These are phyloP conservation scores for Penicillium glabrum DNA, from an alignment of 2,329 filamentous ascomycete species.

Conservation along the genomic window DNA sequence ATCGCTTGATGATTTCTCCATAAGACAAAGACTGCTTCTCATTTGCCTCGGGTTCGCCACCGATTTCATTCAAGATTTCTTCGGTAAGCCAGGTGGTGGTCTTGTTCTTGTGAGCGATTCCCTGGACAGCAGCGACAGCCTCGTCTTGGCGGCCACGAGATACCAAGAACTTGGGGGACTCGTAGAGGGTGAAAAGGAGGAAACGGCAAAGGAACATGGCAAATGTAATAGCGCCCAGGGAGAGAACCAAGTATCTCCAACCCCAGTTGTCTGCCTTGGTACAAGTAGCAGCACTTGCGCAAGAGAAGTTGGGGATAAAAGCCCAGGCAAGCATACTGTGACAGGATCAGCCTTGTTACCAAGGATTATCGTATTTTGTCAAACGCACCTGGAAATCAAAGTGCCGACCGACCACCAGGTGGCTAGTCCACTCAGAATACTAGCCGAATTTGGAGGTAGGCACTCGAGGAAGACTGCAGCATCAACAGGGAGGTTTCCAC, in stretches of 20 bases:
- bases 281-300: slow-evolving; percentile 33
- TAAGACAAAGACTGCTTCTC: slow-evolving; percentile 42
- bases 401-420: slow-evolving; percentile 87
- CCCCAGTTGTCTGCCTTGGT: slow-evolving; percentile 58
- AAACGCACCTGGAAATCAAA: slow-evolving; percentile 56
- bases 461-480: slow-evolving; percentile 71
- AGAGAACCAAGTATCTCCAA: slow-evolving; percentile 71
- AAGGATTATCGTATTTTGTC: neutral
- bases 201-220: slow-evolving; percentile 73
- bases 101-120: slow-evolving; percentile 70
- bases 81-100: slow-evolving; percentile 73
- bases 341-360: neutral
- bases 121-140: slow-evolving; percentile 76
- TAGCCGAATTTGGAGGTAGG: slow-evolving; percentile 70
- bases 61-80: slow-evolving; percentile 60
- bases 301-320: slow-evolving; percentile 68
- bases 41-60: slow-evolving; percentile 48
- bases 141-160: slow-evolving; percentile 74
- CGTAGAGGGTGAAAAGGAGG: slow-evolving; percentile 73
- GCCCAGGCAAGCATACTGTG: slow-evolving; percentile 64
- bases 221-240: slow-evolving; percentile 69
- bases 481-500: slow-evolving; percentile 63
- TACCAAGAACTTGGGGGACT: slow-evolving; percentile 81
- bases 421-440: slow-evolving; percentile 75
- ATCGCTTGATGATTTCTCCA: slow-evolving; percentile 56